Percentiles rank a stretch among this genome's conserved stretches.
Evolutionary conservation across 106 monocot species (phyloP).

Genomic region (Vanilla planifolia): DNA sequence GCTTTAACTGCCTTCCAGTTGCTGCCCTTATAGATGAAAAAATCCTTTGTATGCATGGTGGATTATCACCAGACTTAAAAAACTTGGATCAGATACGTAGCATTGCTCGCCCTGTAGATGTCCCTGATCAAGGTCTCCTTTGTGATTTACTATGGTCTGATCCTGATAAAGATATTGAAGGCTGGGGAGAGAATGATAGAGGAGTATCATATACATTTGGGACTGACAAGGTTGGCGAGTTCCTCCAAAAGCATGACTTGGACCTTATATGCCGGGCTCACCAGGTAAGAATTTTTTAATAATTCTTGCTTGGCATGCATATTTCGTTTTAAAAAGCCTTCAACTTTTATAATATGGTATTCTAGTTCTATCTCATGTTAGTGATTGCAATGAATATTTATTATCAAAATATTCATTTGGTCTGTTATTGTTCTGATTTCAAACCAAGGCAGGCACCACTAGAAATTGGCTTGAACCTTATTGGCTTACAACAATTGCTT

Average conservation of each 20-base stretch:
- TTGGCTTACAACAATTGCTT: no score
- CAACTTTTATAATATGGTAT: no score
- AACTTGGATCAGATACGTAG: conserved; percentile 10
- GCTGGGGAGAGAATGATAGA: conserved; percentile 14
- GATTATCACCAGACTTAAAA: conserved; percentile 7
- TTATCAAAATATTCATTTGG: no score
- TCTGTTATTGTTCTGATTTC: no score
- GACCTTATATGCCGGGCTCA: conserved; percentile 11
- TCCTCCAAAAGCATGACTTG: conserved; percentile 11
- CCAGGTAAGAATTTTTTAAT: conserved; percentile 4
- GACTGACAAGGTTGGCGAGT: conserved; percentile 10
- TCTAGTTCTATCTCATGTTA: no score
- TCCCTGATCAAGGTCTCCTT: conserved; percentile 9
- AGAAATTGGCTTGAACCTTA: no score
- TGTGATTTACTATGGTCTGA: conserved; percentile 11
- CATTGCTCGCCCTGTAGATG: conserved; percentile 9
- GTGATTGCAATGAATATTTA: no score
- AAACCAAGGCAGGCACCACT: no score
- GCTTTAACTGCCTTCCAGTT: conserved; percentile 12
- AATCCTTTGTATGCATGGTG: conserved; percentile 8
- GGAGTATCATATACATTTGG: conserved; percentile 10
- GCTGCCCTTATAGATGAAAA: conserved; percentile 10
- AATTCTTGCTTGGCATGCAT: no score
- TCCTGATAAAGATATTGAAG: conserved; percentile 16
- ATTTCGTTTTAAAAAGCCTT: no score